Evolutionary conservation across 768 basidiomycete species (phyloP).

Genomic region (Panellus pusillus): DNA sequence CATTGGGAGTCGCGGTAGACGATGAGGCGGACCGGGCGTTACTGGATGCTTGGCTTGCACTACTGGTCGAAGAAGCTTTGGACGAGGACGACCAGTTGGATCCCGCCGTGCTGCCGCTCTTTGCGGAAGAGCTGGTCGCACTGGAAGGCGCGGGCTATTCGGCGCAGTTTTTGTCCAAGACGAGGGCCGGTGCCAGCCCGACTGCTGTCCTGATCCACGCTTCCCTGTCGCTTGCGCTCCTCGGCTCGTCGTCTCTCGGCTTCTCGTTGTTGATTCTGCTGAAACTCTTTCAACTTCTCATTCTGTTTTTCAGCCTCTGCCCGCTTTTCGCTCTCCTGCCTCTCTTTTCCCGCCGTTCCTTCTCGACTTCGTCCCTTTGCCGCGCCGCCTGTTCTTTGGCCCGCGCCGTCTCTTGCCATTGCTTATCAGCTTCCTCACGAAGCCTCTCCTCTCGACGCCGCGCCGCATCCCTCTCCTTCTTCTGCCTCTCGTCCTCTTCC

Average conservation of each 20-base stretch:
- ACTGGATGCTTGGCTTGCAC: conserved; percentile 27
- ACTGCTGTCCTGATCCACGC: conserved; percentile 34
- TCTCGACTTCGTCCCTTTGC: conserved; percentile 24
- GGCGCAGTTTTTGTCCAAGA: conserved; percentile 23
- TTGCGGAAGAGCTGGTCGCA: conserved; percentile 14
- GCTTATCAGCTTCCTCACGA: conserved; percentile 6
- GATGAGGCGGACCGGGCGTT: conserved; percentile 13
- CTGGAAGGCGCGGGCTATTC: conserved; percentile 31
- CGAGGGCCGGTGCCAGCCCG: conserved; percentile 29
- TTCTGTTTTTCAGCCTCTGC: conserved; percentile 31
- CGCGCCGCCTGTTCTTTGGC: conserved; percentile 6
- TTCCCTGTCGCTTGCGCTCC: conserved; percentile 48
- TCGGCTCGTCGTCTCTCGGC: conserved; percentile 43
- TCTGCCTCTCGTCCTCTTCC: conserved; percentile 28
- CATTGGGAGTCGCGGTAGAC: conserved; percentile 5
- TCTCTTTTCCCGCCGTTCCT: conserved; percentile 17
- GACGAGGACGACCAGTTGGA: conserved; percentile 9
- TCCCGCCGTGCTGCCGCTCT: conserved; percentile 10
- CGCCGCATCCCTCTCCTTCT: conserved; percentile 21
- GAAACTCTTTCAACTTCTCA: conserved; percentile 41
- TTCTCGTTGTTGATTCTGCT: conserved; percentile 32
- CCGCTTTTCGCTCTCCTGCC: conserved; percentile 33
- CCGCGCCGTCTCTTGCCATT: neutral
- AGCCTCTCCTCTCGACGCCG: conserved; percentile 15
- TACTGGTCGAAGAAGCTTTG: conserved; percentile 20